These are phyloP conservation scores for Skeletonema marinoi DNA, from an alignment of 108 stramenopile species.

Conservation along the genomic window DNA sequence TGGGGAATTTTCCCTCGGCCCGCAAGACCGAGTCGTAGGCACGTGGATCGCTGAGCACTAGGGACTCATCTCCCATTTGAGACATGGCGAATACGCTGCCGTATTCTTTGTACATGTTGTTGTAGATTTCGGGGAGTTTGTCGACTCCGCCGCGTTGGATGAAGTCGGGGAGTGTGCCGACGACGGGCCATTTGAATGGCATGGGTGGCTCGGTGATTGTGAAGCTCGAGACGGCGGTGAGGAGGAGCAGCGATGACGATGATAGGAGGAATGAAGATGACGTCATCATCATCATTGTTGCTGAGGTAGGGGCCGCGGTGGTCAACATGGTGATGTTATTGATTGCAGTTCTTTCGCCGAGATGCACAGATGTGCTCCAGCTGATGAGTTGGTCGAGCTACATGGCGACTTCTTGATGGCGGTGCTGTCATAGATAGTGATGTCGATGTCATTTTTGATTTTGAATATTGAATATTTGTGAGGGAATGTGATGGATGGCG, in stretches of 20 bases:
- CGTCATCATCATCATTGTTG: too few species aligned
- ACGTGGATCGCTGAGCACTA: constrained; percentile 11
- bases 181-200: constrained; percentile 27
- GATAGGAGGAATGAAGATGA: not conserved
- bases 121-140: constrained; percentile 18
- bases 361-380: too few species aligned
- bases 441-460: too few species aligned
- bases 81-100: constrained; percentile 20
- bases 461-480: too few species aligned
- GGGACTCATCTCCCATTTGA: not conserved
- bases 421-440: too few species aligned
- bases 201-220: constrained; percentile 7
- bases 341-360: too few species aligned
- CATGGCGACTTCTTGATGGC: too few species aligned
- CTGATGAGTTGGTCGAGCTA: too few species aligned
- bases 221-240: not conserved
- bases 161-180: constrained; percentile 39
- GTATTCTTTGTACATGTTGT: constrained; percentile 26
- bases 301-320: too few species aligned
- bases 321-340: too few species aligned
- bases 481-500: too few species aligned
- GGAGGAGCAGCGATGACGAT: not conserved
- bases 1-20: constrained; percentile 22
- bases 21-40: constrained; percentile 10
- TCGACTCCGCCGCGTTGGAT: constrained; percentile 23